A percentile compares a stretch with the other conserved stretches of the same genome.
Conservation (phyloP, 768 basidiomycete species). For the Pulveroboletus sp. region DNA sequence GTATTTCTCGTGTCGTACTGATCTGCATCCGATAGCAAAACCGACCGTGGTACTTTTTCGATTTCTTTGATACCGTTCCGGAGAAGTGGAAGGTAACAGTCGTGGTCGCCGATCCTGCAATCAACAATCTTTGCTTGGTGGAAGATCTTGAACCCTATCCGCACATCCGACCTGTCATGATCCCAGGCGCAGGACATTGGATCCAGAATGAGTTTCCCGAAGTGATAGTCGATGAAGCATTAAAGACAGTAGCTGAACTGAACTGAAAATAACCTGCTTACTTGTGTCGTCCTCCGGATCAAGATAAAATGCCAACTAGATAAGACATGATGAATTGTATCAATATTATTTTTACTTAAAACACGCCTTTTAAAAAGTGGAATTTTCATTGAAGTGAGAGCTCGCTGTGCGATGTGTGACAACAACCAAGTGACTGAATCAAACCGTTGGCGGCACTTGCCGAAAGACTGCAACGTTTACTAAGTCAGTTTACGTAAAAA, state of each 20-base stretch:
- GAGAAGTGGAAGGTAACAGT: slow-evolving; percentile 13
- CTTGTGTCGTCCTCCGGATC: too few species aligned
- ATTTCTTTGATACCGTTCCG: neutral
- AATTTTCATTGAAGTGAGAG: too few species aligned
- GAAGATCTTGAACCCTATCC: slow-evolving; percentile 17
- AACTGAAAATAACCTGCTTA: too few species aligned
- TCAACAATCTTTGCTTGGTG: neutral
- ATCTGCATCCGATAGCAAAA: slow-evolving; percentile 9
- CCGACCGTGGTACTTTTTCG: slow-evolving; percentile 18
- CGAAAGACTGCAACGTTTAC: too few species aligned
- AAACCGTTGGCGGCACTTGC: too few species aligned
- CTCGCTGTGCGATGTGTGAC: too few species aligned
- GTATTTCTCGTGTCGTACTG: neutral
- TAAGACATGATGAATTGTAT: too few species aligned
- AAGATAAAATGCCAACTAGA: too few species aligned
- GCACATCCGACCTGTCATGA: slow-evolving; percentile 4
- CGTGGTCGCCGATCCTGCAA: slow-evolving; percentile 19
- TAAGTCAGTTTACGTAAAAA: too few species aligned
- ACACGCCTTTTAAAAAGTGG: too few species aligned
- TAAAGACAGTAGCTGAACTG: slow-evolving; percentile 7
- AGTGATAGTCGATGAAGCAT: slow-evolving; percentile 15
- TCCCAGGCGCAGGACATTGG: slow-evolving; percentile 22
- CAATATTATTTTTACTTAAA: too few species aligned
- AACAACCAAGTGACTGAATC: too few species aligned
- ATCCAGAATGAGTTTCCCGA: slow-evolving; percentile 28